Percentiles rank a stretch among this genome's conserved stretches.
phyloP scores from a whole-genome alignment of 495 filamentous ascomycete genomes.

The Talaromyces ruber region DNA sequence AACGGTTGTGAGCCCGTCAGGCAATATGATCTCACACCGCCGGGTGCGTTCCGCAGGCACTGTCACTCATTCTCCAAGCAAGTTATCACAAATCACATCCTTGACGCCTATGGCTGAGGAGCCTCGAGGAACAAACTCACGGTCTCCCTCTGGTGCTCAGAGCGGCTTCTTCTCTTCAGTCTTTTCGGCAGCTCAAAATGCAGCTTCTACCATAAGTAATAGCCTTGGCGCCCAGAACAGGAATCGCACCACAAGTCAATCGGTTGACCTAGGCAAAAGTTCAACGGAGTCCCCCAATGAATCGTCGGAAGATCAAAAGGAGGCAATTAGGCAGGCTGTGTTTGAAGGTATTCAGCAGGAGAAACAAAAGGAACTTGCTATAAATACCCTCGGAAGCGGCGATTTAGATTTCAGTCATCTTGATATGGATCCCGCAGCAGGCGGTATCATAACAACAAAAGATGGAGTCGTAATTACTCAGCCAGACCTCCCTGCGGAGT shows the following conservation, averaged over 20 bases:
- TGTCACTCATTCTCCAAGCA: slow-evolving; percentile 66
- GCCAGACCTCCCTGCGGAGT: slow-evolving; percentile 22
- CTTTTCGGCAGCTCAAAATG: slow-evolving; percentile 89
- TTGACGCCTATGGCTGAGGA: slow-evolving; percentile 68
- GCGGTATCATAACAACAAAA: slow-evolving; percentile 27
- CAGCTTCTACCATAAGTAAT: slow-evolving; percentile 76
- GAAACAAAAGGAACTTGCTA: slow-evolving; percentile 60
- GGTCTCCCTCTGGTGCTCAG: slow-evolving; percentile 22
- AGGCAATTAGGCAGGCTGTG: slow-evolving; percentile 13
- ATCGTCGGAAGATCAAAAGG: slow-evolving; percentile 12
- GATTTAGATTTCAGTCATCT: slow-evolving; percentile 82
- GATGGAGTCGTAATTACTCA: slow-evolving; percentile 35
- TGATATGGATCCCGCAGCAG: slow-evolving; percentile 33
- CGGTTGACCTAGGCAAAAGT: slow-evolving; percentile 18
- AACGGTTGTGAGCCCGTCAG: slow-evolving; percentile 41
- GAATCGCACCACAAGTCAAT: slow-evolving; percentile 23
- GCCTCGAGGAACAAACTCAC: slow-evolving; percentile 37
- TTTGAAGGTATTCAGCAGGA: slow-evolving; percentile 19
- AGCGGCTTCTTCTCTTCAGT: slow-evolving; percentile 88
- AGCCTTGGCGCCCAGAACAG: slow-evolving; percentile 57
- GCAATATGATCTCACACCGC: slow-evolving; percentile 71
- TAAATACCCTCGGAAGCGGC: slow-evolving; percentile 84
- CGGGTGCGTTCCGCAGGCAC: slow-evolving; percentile 56
- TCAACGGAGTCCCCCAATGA: slow-evolving; percentile 5
- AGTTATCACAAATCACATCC: slow-evolving; percentile 71